phyloP scores from a whole-genome alignment of 371 early-diverging fungal genomes.

The Mortierella sp. region DNA sequence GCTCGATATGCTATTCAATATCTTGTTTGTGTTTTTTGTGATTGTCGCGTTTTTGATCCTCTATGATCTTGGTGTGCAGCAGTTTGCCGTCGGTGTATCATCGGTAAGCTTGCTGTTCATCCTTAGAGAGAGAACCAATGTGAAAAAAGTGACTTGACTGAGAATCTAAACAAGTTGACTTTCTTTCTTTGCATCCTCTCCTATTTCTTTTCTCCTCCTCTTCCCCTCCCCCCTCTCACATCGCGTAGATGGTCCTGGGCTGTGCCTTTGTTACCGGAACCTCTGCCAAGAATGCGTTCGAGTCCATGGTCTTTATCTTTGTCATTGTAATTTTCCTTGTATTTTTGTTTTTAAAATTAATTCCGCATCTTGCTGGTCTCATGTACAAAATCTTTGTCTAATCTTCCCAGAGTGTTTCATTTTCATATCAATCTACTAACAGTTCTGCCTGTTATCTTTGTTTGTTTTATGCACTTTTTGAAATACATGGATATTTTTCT shows the following conservation, averaged over 20 bases:
- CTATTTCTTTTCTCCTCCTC: neutral
- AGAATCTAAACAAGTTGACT: neutral
- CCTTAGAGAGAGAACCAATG: neutral
- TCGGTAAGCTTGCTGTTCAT: slow-evolving; percentile 21
- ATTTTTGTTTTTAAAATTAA: neutral
- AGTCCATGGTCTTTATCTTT: slow-evolving; percentile 50
- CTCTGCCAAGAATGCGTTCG: slow-evolving; percentile 50
- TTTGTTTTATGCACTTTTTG: neutral
- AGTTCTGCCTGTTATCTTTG: no score
- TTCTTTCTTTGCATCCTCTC: neutral
- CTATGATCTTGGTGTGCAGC: slow-evolving; percentile 38
- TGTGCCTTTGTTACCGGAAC: slow-evolving; percentile 48
- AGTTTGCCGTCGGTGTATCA: slow-evolving; percentile 38
- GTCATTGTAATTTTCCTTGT: slow-evolving; percentile 25
- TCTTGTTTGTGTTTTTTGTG: slow-evolving; percentile 26
- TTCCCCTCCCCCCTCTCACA: neutral
- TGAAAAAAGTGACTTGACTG: neutral
- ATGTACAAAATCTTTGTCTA: neutral
- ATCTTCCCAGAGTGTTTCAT: neutral
- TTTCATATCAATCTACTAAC: neutral
- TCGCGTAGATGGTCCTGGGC: slow-evolving; percentile 30
- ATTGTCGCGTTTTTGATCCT: slow-evolving; percentile 35
- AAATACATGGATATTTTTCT: neutral
- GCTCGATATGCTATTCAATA: slow-evolving; percentile 39
- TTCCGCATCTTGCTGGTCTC: no score